Conservation (phyloP, 306 rosid species). For the Castanea mollissima region DNA sequence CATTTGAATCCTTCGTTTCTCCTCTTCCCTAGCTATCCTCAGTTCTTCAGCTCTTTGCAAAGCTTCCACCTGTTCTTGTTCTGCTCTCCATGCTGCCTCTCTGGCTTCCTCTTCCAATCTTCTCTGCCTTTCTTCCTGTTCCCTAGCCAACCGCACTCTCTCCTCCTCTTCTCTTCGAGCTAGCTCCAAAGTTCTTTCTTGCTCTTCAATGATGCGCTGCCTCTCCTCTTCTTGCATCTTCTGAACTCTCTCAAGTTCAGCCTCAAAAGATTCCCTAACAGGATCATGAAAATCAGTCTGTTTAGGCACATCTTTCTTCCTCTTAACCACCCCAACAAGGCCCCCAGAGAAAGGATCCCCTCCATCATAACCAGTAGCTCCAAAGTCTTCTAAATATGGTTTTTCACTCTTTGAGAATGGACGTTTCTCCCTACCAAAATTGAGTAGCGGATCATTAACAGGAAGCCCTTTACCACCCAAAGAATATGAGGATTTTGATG, state of each 20-base stretch:
- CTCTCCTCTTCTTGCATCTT: constrained; percentile 94
- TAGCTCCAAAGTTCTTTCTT: constrained; percentile 73
- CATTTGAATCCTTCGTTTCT: constrained; percentile 57
- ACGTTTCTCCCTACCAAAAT: constrained; percentile 83
- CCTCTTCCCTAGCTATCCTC: constrained; percentile 79
- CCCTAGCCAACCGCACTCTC: constrained; percentile 58
- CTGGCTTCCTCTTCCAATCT: constrained; percentile 89
- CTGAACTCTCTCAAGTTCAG: constrained; percentile 99
- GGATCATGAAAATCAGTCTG: constrained; percentile 92
- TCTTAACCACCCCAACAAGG: constrained; percentile 77
- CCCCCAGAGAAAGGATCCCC: constrained; percentile 61
- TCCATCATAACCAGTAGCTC: constrained; percentile 65
- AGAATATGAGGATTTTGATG: constrained; percentile 51
- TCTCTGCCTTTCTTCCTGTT: constrained; percentile 83
- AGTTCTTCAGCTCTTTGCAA: constrained; percentile 81
- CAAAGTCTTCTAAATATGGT: constrained; percentile 64
- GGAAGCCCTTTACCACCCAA: constrained; percentile 60
- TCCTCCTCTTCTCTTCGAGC: constrained; percentile 96
- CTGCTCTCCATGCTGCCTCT: constrained; percentile 92
- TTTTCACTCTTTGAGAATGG: constrained; percentile 58
- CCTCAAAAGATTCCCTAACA: constrained; percentile 95
- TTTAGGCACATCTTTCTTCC: constrained; percentile 73
- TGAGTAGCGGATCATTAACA: constrained; percentile 70
- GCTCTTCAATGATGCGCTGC: constrained; percentile 71
- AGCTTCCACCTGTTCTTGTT: constrained; percentile 74